A percentile compares a stretch with the other conserved stretches of the same genome.
phyloP scores from a whole-genome alignment of 495 filamentous ascomycete species.

The Lepidopterella palustris region DNA sequence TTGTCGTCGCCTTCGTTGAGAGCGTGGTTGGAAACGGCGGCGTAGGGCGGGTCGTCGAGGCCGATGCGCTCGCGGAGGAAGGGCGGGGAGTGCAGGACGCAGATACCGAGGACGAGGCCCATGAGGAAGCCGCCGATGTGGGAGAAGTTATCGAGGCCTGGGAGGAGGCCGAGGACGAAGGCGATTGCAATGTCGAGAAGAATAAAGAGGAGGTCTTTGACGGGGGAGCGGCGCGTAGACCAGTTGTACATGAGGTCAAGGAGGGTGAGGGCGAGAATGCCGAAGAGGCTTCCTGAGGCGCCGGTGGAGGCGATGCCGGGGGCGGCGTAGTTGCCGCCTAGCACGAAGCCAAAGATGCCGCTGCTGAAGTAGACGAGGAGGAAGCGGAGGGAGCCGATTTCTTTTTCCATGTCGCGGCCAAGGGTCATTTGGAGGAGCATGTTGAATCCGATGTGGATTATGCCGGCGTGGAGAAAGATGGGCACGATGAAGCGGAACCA shows the following conservation, averaged over 20 bases:
- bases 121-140: constrained; percentile 96
- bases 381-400: constrained; percentile 80
- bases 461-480: constrained; percentile 89
- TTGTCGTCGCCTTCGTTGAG: constrained; percentile 15
- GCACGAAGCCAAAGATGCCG: constrained; percentile 93
- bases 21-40: constrained; percentile 46
- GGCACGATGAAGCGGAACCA: constrained; percentile 96
- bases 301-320: constrained; percentile 74
- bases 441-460: constrained; percentile 95
- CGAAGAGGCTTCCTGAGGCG: constrained; percentile 84
- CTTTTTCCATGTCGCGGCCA: constrained; percentile 81
- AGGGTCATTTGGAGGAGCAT: constrained; percentile 81
- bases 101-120: constrained; percentile 80
- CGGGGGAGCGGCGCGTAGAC: constrained; percentile 64
- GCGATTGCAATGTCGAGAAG: constrained; percentile 77
- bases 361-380: constrained; percentile 79
- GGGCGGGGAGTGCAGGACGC: constrained; percentile 79
- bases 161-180: constrained; percentile 86
- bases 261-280: constrained; percentile 77
- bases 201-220: constrained; percentile 78
- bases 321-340: constrained; percentile 88
- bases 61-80: constrained; percentile 70
- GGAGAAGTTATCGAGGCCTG: constrained; percentile 92
- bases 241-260: constrained; percentile 92
- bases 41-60: constrained; percentile 57